A percentile compares a stretch with the other conserved stretches of the same genome.
Conservation (phyloP, 2,329 filamentous ascomycete genomes). For the Conoideocrella luteorostrata region DNA sequence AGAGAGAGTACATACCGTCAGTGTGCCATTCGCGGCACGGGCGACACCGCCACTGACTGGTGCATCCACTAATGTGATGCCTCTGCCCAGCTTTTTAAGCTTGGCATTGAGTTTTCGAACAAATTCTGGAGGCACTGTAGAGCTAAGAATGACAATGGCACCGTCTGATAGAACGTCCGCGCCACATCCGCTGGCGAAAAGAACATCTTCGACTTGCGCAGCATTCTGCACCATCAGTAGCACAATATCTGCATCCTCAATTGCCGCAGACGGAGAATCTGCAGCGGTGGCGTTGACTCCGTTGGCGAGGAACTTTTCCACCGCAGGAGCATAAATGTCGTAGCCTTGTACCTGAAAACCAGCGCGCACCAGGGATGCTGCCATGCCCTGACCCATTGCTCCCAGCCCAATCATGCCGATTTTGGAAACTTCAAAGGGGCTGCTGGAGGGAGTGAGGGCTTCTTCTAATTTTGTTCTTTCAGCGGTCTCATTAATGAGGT, state of each 20-base stretch:
- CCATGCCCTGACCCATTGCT: slow-evolving; percentile 33
- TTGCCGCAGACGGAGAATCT: slow-evolving; percentile 21
- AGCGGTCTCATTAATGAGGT: slow-evolving; percentile 14
- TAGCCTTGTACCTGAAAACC: slow-evolving; percentile 27
- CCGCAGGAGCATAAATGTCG: slow-evolving; percentile 23
- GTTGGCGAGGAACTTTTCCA: slow-evolving; percentile 22
- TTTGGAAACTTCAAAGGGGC: slow-evolving; percentile 20
- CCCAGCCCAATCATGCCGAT: slow-evolving; percentile 30
- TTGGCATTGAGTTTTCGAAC: slow-evolving; percentile 15
- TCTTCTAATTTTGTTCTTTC: slow-evolving; percentile 3
- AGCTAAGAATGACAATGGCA: slow-evolving; percentile 27
- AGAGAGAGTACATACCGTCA: too few species aligned
- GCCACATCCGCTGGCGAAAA: slow-evolving; percentile 24
- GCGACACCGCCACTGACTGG: slow-evolving; percentile 31
- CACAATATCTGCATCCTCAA: slow-evolving; percentile 21
- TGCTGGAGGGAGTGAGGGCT: slow-evolving; percentile 14
- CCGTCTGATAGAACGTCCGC: slow-evolving; percentile 19
- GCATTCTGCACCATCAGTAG: slow-evolving; percentile 31
- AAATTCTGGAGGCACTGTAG: slow-evolving; percentile 29
- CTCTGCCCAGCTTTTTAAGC: slow-evolving; percentile 17
- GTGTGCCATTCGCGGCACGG: slow-evolving; percentile 28
- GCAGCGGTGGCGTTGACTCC: slow-evolving; percentile 18
- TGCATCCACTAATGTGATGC: slow-evolving; percentile 26
- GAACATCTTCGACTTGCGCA: slow-evolving; percentile 23
- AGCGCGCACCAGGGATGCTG: slow-evolving; percentile 24